Conservation (phyloP, 768 basidiomycete genomes). For the Lactifluus subvellereus region DNA sequence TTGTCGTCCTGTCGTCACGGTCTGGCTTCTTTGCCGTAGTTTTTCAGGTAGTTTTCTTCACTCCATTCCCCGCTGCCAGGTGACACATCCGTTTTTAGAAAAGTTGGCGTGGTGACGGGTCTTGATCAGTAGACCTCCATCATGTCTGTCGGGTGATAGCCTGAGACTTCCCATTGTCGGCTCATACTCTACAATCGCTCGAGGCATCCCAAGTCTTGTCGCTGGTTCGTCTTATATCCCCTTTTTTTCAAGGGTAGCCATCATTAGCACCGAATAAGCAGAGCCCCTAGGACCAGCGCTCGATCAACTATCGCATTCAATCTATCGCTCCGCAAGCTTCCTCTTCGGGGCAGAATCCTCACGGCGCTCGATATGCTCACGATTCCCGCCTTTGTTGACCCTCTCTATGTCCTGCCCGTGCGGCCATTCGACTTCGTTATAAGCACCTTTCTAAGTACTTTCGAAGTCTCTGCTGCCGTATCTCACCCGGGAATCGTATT, state of each 20-base stretch:
- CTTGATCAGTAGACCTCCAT: background rate
- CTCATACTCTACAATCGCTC: constrained; percentile 41
- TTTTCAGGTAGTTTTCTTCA: constrained; percentile 52
- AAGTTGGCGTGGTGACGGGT: constrained; percentile 52
- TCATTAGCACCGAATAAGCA: constrained; percentile 52
- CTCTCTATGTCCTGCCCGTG: constrained; percentile 50
- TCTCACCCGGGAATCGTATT: background rate
- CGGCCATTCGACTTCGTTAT: constrained; percentile 67
- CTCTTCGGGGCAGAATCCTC: constrained; percentile 41
- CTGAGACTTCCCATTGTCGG: constrained; percentile 40
- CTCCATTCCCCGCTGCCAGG: background rate
- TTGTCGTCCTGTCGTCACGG: constrained; percentile 47
- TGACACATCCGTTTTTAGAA: constrained; percentile 32
- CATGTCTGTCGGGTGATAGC: constrained; percentile 26
- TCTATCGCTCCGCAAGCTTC: constrained; percentile 44
- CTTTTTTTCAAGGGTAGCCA: constrained; percentile 47
- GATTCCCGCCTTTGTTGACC: constrained; percentile 66
- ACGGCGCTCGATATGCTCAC: constrained; percentile 43
- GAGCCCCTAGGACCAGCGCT: constrained; percentile 43
- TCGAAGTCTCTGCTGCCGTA: background rate
- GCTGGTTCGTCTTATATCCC: constrained; percentile 41
- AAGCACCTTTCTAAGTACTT: constrained; percentile 13
- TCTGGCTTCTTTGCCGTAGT: constrained; percentile 79
- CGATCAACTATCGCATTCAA: constrained; percentile 52
- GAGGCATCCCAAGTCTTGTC: constrained; percentile 33